These are phyloP conservation scores for Aspergillus coremiiformis DNA, from an alignment of 495 filamentous ascomycete genomes.

Conservation along the genomic window DNA sequence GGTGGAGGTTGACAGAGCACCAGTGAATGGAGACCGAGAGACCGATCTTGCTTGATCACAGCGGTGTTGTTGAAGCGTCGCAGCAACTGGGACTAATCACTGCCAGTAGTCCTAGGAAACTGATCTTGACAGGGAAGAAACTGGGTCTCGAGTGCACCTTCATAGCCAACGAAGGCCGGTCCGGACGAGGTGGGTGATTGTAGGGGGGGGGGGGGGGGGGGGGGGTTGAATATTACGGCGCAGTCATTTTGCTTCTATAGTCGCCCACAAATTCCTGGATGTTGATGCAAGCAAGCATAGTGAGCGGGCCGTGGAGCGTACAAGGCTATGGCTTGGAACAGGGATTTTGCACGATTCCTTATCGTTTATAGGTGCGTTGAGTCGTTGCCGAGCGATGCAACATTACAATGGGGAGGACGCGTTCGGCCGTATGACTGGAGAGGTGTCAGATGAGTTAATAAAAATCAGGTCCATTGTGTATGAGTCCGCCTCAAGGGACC, in stretches of 20 bases:
- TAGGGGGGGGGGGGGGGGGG: too few species aligned
- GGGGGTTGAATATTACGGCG: slow-evolving; percentile 16
- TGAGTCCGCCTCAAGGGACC: not conserved
- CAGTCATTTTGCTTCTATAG: slow-evolving; percentile 25
- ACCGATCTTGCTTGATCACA: slow-evolving; percentile 2
- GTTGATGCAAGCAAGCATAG: slow-evolving; percentile 20
- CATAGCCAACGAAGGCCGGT: not conserved
- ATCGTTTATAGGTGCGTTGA: not conserved
- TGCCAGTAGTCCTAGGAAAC: not conserved
- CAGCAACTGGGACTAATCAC: not conserved
- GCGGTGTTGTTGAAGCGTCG: not conserved
- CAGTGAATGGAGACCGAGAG: not conserved
- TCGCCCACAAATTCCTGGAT: slow-evolving; percentile 12
- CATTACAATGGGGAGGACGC: not conserved
- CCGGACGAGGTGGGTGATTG: too few species aligned
- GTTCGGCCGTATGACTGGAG: not conserved
- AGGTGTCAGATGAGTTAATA: slow-evolving; percentile 1
- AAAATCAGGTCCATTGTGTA: not conserved
- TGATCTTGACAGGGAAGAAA: not conserved
- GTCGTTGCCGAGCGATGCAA: not conserved
- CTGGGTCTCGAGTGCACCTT: not conserved
- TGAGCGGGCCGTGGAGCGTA: not conserved
- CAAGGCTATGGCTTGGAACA: not conserved
- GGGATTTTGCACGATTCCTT: not conserved
- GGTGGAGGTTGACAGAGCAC: slow-evolving; percentile 16